These are phyloP conservation scores for Forsythia suspensa DNA, from an alignment of 257 asterid species.

Conservation along the genomic window DNA sequence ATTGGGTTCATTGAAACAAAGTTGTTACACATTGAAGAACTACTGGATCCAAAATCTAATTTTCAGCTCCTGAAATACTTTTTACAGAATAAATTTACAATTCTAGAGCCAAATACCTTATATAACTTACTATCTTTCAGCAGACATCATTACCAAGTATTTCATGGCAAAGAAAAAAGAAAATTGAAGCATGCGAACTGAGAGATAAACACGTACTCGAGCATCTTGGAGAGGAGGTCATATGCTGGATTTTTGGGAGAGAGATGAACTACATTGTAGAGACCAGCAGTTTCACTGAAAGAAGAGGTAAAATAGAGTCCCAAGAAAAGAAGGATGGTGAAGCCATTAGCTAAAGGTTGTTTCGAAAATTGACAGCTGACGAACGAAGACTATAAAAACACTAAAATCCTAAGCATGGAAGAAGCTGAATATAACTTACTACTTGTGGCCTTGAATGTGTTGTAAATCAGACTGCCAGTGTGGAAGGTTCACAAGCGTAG, in stretches of 20 bases:
- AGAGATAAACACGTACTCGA: conserved; percentile 65
- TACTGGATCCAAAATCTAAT: conserved; percentile 1
- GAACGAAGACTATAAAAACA: conserved; percentile 15
- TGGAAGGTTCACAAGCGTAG: conserved; percentile 83
- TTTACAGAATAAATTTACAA: background rate
- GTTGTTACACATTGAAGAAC: background rate
- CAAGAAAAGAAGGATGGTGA: conserved; percentile 11
- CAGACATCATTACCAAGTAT: conserved; percentile 5
- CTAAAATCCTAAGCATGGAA: background rate
- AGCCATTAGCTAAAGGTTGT: conserved; percentile 14
- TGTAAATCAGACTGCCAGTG: conserved; percentile 89
- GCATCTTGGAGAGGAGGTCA: conserved; percentile 97
- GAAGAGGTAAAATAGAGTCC: conserved; percentile 15
- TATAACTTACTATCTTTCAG: conserved; percentile 5
- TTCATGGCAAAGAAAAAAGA: background rate
- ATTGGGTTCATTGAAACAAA: background rate
- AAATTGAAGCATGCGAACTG: conserved; percentile 25
- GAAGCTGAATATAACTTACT: conserved; percentile 52
- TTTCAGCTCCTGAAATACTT: conserved; percentile 2
- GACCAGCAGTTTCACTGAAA: conserved; percentile 89
- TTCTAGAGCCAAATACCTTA: conserved; percentile 1
- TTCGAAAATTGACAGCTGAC: conserved; percentile 14
- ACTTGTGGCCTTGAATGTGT: conserved; percentile 89
- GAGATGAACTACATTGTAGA: conserved; percentile 77
- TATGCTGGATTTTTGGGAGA: conserved; percentile 85